Conservation (phyloP, 805 yeast genomes). For the Hagleromyces aurorensis region DNA sequence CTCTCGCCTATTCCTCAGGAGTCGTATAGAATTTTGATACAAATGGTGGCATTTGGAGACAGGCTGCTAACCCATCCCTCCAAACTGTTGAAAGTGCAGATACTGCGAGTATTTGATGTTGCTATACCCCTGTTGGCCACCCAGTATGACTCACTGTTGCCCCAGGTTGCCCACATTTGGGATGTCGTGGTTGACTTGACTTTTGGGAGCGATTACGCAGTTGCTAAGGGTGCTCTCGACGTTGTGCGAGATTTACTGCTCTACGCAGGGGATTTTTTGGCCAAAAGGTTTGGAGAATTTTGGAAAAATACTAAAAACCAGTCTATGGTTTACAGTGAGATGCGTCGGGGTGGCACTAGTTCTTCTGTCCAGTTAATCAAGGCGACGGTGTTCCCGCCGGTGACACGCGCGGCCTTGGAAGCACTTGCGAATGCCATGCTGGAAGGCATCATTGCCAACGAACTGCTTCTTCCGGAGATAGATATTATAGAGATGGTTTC, state of each 20-base stretch:
- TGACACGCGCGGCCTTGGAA: conserved; percentile 16
- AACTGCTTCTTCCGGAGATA: conserved; percentile 16
- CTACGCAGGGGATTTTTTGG: conserved; percentile 21
- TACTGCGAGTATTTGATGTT: conserved; percentile 42
- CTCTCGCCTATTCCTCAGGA: conserved; percentile 53
- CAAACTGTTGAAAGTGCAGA: conserved; percentile 43
- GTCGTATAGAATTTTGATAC: conserved; percentile 50
- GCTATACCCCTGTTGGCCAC: conserved; percentile 49
- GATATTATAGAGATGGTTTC: conserved; percentile 18
- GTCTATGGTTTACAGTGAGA: conserved; percentile 13
- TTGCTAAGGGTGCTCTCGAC: conserved; percentile 20
- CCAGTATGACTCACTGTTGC: conserved; percentile 24
- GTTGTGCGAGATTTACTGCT: conserved; percentile 16
- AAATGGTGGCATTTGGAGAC: conserved; percentile 62
- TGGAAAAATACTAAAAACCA: conserved; percentile 17
- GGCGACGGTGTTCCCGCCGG: conserved; percentile 14
- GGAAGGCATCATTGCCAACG: conserved; percentile 22
- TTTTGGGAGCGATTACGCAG: conserved; percentile 16
- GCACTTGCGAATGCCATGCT: conserved; percentile 18
- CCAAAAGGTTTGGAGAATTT: conserved; percentile 24
- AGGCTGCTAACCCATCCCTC: conserved; percentile 63
- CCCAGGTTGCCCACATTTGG: conserved; percentile 30
- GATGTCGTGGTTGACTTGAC: conserved; percentile 17
- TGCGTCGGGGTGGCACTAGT: conserved; percentile 1
- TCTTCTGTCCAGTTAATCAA: too few species aligned